Conservation (phyloP, 345 rosid species). For the thale cress (Arabidopsis thaliana) region TAIR10.1 NC_003075.7:6408001-6408500, state of each 20-base stretch:
- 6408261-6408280: constrained; percentile 61
- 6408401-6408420: background rate
- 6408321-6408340: constrained; percentile 75
- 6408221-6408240: constrained; percentile 84
- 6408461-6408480: constrained; percentile 72
- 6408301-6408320: constrained; percentile 81
- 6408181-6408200: constrained; percentile 27
- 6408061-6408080: constrained; percentile 52
- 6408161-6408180: constrained; percentile 31
- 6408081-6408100: constrained; percentile 50
- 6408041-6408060: constrained; percentile 62
- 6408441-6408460: constrained; percentile 27
- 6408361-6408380: constrained; percentile 77
- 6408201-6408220: constrained; percentile 82
- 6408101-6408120: constrained; percentile 58
- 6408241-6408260: constrained; percentile 56
- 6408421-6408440: background rate
- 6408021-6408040: constrained; percentile 58
- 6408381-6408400: constrained; percentile 90
- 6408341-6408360: constrained; percentile 64
- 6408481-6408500: constrained; percentile 96
- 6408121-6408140: constrained; percentile 33
- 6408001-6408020: constrained; percentile 58
- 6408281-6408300: constrained; percentile 68
- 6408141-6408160: constrained; percentile 34